Evolutionary conservation across 2,329 filamentous ascomycete species (phyloP), one percentile per base, ranked within the genome.

Genomic region (Passalora sequoiae): DNA sequence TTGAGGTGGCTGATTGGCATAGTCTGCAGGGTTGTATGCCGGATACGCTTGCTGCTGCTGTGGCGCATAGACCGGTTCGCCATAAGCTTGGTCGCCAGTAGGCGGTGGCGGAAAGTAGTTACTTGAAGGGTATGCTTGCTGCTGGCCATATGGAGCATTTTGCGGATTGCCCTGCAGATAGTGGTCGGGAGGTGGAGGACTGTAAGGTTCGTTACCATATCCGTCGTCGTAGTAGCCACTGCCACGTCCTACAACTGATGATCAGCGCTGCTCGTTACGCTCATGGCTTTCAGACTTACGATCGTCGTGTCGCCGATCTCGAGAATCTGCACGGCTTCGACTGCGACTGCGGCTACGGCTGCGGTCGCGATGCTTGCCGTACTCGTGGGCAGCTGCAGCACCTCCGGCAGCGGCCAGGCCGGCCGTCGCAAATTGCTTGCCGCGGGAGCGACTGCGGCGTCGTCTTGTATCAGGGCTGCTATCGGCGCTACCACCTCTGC

Each of bases 381-480:
- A 71, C 56, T 80, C 75, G 57, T 78, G 73, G 12, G 76, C 76
- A 32, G 75, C 75, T 50, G 77, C 65, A 17, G 74, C 77, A 38
- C 74, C 75, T 15, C 72, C 76, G 39, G 74, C 76, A 46, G 78
- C 78, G 38, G 76, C 76, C 20, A 77, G 69, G 19, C 75, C 77
- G 19, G 74, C 74, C 46, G 72, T 73, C 15, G 76, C 76, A 19
- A 77, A 67, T 46, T 71, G 69, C 40, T 70, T 66, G 46, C 68
- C 72, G 20, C 72, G 69, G 49, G 71, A 72, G 46, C 53, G 50
- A 38, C 59, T 62, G 20, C 62, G 56, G 42, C 61, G 57, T 38
- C 62, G 55, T 39, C 61, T 60, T 35, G 57, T 64, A 52, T 60
- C 66, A 40, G 58, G 65, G 56, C 52, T 67, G 59, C 68, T 70